These are phyloP conservation scores for Halenospora varia DNA, from an alignment of 495 filamentous ascomycete genomes.

Conservation along the genomic window DNA sequence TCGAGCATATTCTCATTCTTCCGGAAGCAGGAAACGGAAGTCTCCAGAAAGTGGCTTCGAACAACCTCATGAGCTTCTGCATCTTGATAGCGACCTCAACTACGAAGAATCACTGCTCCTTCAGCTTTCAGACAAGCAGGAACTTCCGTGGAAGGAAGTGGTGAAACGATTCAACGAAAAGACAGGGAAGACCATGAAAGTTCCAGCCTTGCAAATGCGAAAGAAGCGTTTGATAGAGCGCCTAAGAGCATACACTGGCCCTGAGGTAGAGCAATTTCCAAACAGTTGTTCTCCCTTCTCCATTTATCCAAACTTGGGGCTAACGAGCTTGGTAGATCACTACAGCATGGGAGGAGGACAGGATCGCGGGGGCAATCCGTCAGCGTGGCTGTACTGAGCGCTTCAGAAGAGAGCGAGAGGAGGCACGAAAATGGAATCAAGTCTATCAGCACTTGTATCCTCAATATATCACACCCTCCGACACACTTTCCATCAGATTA, in stretches of 20 bases:
- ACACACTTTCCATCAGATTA: background rate
- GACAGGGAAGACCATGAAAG: slow-evolving; percentile 9
- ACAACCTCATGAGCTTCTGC: too few relatives aligned
- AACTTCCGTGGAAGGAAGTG: slow-evolving; percentile 20
- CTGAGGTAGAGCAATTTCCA: slow-evolving; percentile 10
- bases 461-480: background rate
- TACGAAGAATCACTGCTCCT: slow-evolving; percentile 14
- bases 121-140: slow-evolving; percentile 1
- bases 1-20: background rate
- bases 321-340: slow-evolving; percentile 1
- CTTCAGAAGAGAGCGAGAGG: slow-evolving; percentile 10
- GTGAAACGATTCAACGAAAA: slow-evolving; percentile 5
- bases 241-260: slow-evolving; percentile 14
- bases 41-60: background rate
- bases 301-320: background rate
- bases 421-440: slow-evolving; percentile 13
- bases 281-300: background rate
- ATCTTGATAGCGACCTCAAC: background rate
- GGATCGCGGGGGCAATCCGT: slow-evolving; percentile 8
- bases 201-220: slow-evolving; percentile 22
- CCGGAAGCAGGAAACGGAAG: background rate
- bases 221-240: slow-evolving; percentile 18
- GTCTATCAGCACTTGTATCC: slow-evolving; percentile 5
- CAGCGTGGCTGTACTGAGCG: slow-evolving; percentile 11
- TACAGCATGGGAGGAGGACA: slow-evolving; percentile 8